Conservation (phyloP, 2,329 filamentous ascomycete species). For the Knufia fluminis region DNA sequence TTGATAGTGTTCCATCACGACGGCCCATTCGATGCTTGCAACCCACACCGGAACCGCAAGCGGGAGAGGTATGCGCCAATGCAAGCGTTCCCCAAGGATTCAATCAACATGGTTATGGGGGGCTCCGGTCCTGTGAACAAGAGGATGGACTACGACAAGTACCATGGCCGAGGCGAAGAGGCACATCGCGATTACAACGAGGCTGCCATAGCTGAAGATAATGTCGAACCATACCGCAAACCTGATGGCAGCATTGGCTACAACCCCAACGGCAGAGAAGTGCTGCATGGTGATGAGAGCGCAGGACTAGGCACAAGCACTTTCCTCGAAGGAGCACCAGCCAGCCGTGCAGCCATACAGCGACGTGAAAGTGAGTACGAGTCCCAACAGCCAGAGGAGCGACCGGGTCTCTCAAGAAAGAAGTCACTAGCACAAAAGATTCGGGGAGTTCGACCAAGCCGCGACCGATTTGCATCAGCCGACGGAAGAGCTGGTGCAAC, state of each 20-base stretch:
- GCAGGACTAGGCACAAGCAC: conserved; percentile 86
- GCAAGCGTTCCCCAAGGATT: conserved; percentile 90
- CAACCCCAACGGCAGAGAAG: conserved; percentile 59
- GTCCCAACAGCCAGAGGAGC: conserved; percentile 37
- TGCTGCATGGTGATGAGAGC: conserved; percentile 74
- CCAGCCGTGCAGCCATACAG: conserved; percentile 68
- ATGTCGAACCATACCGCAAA: conserved; percentile 28
- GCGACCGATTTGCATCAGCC: conserved; percentile 51
- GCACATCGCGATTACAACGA: conserved; percentile 71
- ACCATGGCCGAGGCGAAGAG: conserved; percentile 78
- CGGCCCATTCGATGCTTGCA: conserved; percentile 92
- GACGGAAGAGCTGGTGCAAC: conserved; percentile 31
- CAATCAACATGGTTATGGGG: conserved; percentile 82
- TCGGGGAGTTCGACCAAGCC: conserved; percentile 56
- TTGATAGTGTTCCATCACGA: conserved; percentile 86
- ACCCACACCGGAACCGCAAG: conserved; percentile 84
- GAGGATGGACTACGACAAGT: conserved; percentile 73
- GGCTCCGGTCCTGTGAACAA: conserved; percentile 76
- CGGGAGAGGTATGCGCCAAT: conserved; percentile 78
- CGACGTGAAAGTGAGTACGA: conserved; percentile 63
- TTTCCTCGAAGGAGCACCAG: conserved; percentile 88
- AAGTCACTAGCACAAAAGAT: conserved; percentile 92
- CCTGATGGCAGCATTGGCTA: conserved; percentile 41
- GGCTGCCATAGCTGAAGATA: conserved; percentile 30
- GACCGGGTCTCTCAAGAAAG: conserved; percentile 66